These are phyloP conservation scores for Mortierella sp. DNA, from an alignment of 371 early-diverging fungal genomes.

Conservation along the genomic window DNA sequence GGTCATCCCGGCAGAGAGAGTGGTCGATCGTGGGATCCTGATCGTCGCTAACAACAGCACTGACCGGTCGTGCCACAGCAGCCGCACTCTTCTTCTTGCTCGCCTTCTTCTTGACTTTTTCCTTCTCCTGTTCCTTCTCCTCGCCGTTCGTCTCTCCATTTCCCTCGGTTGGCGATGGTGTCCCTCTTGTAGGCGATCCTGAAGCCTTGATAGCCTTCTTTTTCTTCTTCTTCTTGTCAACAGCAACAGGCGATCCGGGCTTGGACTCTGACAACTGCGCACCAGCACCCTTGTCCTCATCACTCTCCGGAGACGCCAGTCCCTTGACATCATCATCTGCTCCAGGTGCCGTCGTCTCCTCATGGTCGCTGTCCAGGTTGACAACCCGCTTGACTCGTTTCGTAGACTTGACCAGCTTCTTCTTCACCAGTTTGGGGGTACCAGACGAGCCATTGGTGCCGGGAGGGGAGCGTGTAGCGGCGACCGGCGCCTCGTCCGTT, in stretches of 20 bases:
- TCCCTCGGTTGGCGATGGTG: background rate
- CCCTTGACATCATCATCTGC: conserved; percentile 18
- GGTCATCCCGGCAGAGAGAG: conserved; percentile 34
- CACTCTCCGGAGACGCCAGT: conserved; percentile 8
- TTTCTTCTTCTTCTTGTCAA: conserved; percentile 41
- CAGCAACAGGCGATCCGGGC: conserved; percentile 9
- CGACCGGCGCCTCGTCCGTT: conserved; percentile 16
- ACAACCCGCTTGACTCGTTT: conserved; percentile 49
- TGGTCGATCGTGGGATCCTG: conserved; percentile 33
- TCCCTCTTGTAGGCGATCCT: background rate
- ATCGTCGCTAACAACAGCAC: background rate
- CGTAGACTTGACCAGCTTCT: conserved; percentile 45
- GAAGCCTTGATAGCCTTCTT: conserved; percentile 16
- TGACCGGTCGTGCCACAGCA: background rate
- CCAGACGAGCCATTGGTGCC: conserved; percentile 10
- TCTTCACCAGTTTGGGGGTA: conserved; percentile 35
- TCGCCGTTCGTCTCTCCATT: background rate
- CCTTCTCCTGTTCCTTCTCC: background rate
- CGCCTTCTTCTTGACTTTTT: background rate
- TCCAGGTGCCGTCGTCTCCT: conserved; percentile 7
- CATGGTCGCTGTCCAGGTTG: conserved; percentile 60
- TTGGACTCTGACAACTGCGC: conserved; percentile 6
- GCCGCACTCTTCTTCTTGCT: conserved; percentile 22
- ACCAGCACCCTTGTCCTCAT: conserved; percentile 22
- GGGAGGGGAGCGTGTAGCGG: conserved; percentile 7